phyloP scores from a whole-genome alignment of 2,329 filamentous ascomycete species.

The Bipolaris gigantea region DNA sequence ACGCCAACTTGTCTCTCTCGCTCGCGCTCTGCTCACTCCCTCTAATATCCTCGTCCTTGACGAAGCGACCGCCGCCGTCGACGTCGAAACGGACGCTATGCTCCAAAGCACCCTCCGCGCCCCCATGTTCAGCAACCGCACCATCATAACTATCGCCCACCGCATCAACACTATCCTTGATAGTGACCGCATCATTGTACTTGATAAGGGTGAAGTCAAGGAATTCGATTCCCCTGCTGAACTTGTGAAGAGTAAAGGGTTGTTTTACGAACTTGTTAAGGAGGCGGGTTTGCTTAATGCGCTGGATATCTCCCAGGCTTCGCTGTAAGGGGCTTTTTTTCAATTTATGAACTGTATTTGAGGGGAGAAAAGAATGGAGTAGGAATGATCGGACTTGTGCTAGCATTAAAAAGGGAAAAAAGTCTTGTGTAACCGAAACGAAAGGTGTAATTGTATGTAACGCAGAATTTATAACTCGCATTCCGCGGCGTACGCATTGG shows the following conservation, averaged over 20 bases:
- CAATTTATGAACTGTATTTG: not conserved
- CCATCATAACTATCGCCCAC: slow-evolving; percentile 98
- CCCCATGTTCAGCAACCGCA: slow-evolving; percentile 79
- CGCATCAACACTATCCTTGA: slow-evolving; percentile 96
- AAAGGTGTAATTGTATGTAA: too few relatives aligned
- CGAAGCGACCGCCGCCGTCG: slow-evolving; percentile 83
- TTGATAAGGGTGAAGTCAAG: slow-evolving; percentile 85
- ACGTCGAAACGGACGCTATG: slow-evolving; percentile 68
- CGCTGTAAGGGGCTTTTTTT: not conserved
- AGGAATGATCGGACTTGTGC: too few relatives aligned
- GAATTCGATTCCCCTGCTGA: slow-evolving; percentile 89
- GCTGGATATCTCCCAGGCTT: slow-evolving; percentile 12
- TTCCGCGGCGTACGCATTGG: too few relatives aligned
- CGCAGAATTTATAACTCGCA: too few relatives aligned
- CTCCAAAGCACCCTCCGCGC: slow-evolving; percentile 65
- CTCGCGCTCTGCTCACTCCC: slow-evolving; percentile 88
- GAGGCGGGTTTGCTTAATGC: slow-evolving; percentile 73
- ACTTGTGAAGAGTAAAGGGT: slow-evolving; percentile 72
- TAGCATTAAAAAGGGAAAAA: too few relatives aligned
- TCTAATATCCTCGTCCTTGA: slow-evolving; percentile 97
- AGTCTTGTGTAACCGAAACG: too few relatives aligned
- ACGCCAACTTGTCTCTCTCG: slow-evolving; percentile 88
- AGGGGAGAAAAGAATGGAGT: too few relatives aligned
- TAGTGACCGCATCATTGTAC: slow-evolving; percentile 86
- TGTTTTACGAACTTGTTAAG: slow-evolving; percentile 88